These are phyloP conservation scores for Telopea speciosissima DNA, from an alignment of 177 flowering plant species.

Conservation along the genomic window DNA sequence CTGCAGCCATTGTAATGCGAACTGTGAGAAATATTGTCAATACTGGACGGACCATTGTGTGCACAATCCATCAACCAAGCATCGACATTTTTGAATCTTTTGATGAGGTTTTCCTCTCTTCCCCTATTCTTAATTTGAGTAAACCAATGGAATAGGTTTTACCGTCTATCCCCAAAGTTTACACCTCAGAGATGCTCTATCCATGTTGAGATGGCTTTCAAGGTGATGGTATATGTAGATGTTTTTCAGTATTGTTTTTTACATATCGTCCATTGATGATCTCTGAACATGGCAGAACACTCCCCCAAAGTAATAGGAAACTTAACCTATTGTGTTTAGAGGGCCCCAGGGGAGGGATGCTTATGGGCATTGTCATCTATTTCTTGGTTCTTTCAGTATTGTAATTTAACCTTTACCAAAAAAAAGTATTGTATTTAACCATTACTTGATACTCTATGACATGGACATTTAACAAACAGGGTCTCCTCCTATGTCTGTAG, in stretches of 20 bases:
- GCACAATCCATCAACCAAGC: constrained; percentile 99
- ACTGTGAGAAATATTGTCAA: constrained; percentile 91
- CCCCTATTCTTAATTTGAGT: not conserved
- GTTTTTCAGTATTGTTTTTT: not conserved
- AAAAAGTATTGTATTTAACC: too few species aligned
- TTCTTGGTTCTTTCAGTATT: too few species aligned
- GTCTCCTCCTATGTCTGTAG: too few species aligned
- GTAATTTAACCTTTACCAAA: too few species aligned
- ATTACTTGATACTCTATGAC: too few species aligned
- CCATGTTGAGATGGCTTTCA: constrained; percentile 2
- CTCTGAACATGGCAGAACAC: too few species aligned
- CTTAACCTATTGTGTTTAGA: not conserved
- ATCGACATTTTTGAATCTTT: constrained; percentile 97
- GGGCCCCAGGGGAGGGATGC: not conserved
- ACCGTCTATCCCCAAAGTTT: not conserved
- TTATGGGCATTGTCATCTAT: not conserved
- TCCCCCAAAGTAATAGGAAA: not conserved
- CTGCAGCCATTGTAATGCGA: constrained; percentile 98
- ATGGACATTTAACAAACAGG: too few species aligned
- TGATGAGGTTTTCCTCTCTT: constrained; percentile 65
- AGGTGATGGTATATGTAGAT: not conserved
- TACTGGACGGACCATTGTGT: constrained; percentile 92
- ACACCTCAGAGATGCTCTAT: not conserved
- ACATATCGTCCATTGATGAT: too few species aligned
- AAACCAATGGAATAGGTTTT: not conserved